These are phyloP conservation scores for Apophysomyces trapeziformis DNA, from an alignment of 371 early-diverging fungal species.

Conservation along the genomic window DNA sequence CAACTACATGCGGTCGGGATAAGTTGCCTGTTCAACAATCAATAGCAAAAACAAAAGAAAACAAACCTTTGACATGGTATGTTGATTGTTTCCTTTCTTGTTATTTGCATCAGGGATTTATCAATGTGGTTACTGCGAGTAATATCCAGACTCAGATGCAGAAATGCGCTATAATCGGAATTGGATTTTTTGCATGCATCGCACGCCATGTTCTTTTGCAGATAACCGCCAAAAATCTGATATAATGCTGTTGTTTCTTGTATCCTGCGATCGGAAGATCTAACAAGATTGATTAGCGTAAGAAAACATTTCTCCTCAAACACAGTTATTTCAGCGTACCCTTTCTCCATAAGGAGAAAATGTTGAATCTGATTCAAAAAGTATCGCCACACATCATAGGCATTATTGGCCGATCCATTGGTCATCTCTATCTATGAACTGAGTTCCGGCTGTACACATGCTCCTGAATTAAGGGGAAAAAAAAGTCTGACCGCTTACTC, in stretches of 20 bases:
- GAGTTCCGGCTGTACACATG: not conserved
- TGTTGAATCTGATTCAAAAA: constrained; percentile 66
- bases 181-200: constrained; percentile 66
- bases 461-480: not conserved
- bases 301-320: not conserved
- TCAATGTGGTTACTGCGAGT: constrained; percentile 63
- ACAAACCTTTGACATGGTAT: constrained; percentile 36
- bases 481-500: constrained; percentile 41
- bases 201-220: constrained; percentile 77
- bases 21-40: not conserved
- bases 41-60: not conserved
- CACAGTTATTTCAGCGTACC: constrained; percentile 10
- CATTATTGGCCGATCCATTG: constrained; percentile 79
- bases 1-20: constrained; percentile 18
- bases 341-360: constrained; percentile 37
- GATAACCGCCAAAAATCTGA: constrained; percentile 84
- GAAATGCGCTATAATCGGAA: constrained; percentile 69
- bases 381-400: constrained; percentile 80
- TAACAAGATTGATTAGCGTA: constrained; percentile 17
- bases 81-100: constrained; percentile 19
- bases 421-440: constrained; percentile 72
- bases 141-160: constrained; percentile 79
- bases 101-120: constrained; percentile 34
- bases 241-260: constrained; percentile 80
- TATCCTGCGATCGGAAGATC: constrained; percentile 63